These are phyloP conservation scores for Solanum rostratum DNA, from an alignment of 257 asterid species.

Conservation along the genomic window DNA sequence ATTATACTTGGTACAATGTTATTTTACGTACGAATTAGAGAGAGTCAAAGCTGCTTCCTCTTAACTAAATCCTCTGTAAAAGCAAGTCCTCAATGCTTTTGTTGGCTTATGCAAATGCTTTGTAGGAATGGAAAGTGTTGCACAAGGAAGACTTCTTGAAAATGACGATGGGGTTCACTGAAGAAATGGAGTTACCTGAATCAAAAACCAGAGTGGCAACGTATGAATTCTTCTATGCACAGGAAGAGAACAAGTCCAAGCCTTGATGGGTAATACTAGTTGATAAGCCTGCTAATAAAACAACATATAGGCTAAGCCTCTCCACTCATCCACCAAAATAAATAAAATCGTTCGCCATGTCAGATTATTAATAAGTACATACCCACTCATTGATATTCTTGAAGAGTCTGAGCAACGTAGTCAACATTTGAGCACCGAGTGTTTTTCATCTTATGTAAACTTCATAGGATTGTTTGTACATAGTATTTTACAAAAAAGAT, in stretches of 20 bases:
- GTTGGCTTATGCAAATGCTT: background rate
- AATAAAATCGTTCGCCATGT: no score
- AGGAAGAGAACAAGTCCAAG: constrained; percentile 3
- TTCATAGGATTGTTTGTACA: background rate
- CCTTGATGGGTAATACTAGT: background rate
- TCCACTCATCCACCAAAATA: background rate
- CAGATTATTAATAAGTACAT: no score
- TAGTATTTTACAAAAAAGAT: background rate
- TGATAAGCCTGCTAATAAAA: background rate
- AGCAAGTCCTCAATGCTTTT: background rate
- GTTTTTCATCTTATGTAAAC: background rate
- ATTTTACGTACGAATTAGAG: background rate
- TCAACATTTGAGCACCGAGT: background rate
- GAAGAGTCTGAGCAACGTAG: no score
- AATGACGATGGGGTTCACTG: constrained; percentile 44
- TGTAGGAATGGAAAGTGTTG: constrained; percentile 54
- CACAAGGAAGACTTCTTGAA: constrained; percentile 49
- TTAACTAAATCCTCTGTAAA: background rate
- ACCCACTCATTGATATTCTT: no score
- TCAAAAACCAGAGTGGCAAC: constrained; percentile 35
- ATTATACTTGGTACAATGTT: no score
- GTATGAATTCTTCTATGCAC: constrained; percentile 32
- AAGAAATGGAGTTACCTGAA: constrained; percentile 38
- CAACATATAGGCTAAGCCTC: background rate
- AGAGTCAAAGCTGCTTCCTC: background rate